These are phyloP conservation scores for Mycocentrospora acerina DNA, from an alignment of 2,329 filamentous ascomycete genomes.

Conservation along the genomic window DNA sequence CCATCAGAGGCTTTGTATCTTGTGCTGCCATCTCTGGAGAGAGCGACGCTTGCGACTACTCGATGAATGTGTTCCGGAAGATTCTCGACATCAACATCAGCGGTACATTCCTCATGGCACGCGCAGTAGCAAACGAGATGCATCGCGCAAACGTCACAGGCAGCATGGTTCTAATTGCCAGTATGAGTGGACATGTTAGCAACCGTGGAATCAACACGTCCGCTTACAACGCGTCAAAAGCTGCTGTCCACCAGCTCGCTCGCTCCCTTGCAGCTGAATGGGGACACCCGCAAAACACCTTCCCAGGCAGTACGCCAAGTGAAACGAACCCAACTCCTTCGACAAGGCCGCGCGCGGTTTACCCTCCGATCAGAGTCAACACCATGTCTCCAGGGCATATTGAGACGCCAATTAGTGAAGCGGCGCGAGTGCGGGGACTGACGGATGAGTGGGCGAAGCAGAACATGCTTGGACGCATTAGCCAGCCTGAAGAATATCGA, in stretches of 20 bases:
- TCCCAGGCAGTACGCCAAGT: conserved; percentile 31
- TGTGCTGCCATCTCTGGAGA: conserved; percentile 34
- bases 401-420: conserved; percentile 45
- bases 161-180: conserved; percentile 43
- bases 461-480: conserved; percentile 40
- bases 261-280: conserved; percentile 56
- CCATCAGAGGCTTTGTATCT: conserved; percentile 28
- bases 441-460: conserved; percentile 34
- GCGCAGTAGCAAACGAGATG: conserved; percentile 37
- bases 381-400: conserved; percentile 57
- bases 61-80: conserved; percentile 33
- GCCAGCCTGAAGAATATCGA: conserved; percentile 30
- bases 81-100: conserved; percentile 43
- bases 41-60: conserved; percentile 37
- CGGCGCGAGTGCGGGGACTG: conserved; percentile 30
- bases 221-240: conserved; percentile 58
- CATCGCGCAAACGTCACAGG: conserved; percentile 31
- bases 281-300: conserved; percentile 42
- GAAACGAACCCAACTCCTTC: conserved; percentile 19
- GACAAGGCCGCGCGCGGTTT: conserved; percentile 10
- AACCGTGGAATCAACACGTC: conserved; percentile 45
- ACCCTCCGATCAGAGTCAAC: conserved; percentile 53
- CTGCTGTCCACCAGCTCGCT: conserved; percentile 55
- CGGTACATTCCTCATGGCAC: conserved; percentile 40
- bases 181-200: conserved; percentile 39